A percentile compares a stretch with the other conserved stretches of the same genome.
phyloP scores from a whole-genome alignment of 2,329 filamentous ascomycete genomes.

The Colletotrichum costaricense region DNA sequence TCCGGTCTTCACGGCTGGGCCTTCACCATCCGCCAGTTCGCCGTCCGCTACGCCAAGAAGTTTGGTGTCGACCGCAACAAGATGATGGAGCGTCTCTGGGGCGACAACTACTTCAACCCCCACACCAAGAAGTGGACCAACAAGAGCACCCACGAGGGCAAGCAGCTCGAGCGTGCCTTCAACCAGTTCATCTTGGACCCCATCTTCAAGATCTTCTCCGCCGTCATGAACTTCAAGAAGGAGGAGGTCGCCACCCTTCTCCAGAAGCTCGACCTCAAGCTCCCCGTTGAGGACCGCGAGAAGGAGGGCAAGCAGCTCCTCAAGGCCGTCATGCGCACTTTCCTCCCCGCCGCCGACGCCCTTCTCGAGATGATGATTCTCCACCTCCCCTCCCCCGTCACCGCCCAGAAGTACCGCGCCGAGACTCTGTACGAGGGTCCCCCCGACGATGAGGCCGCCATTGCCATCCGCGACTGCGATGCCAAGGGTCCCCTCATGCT shows the following conservation, averaged over 20 bases:
- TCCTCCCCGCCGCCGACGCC: conserved; percentile 97
- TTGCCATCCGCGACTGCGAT: conserved; percentile 98
- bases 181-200: conserved; percentile 99
- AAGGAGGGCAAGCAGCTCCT: conserved; percentile 98
- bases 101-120: conserved; percentile 99
- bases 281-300: conserved; percentile 85
- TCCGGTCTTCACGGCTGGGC: conserved; percentile 99
- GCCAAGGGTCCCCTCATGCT: conserved; percentile 99
- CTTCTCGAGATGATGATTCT: conserved; percentile 99
- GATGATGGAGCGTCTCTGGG: conserved; percentile 99
- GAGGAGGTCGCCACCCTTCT: conserved; percentile 87
- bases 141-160: conserved; percentile 83
- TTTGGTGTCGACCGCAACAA: conserved; percentile 99
- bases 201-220: conserved; percentile 98
- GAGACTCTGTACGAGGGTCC: conserved; percentile 99
- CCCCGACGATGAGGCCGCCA: conserved; percentile 88
- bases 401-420: conserved; percentile 96
- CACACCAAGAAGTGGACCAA: conserved; percentile 99
- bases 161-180: conserved; percentile 97
- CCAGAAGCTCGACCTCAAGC: conserved; percentile 96
- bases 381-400: conserved; percentile 95
- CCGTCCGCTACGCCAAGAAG: conserved; percentile 97
- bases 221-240: conserved; percentile 99
- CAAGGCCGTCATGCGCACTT: conserved; percentile 98
- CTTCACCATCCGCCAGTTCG: conserved; percentile 99